Conservation (phyloP, 257 asterid genomes). For the Misopates orontium region DNA sequence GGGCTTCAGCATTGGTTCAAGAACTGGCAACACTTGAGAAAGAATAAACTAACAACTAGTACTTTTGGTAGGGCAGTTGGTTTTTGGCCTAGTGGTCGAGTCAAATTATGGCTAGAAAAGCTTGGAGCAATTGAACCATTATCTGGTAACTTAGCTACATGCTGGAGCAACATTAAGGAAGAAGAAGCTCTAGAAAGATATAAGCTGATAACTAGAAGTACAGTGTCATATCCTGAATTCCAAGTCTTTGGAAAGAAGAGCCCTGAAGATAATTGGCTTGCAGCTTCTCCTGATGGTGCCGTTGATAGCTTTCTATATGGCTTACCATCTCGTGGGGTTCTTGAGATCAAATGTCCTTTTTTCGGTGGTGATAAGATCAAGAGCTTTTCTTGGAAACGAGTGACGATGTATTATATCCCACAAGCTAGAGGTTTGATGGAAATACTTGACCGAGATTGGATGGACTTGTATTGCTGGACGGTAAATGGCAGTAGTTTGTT, state of each 20-base stretch:
- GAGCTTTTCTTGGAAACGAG: conserved; percentile 63
- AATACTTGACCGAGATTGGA: conserved; percentile 81
- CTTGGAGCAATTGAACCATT: conserved; percentile 72
- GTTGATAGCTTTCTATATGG: conserved; percentile 43
- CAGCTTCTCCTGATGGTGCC: conserved; percentile 86
- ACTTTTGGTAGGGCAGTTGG: conserved; percentile 78
- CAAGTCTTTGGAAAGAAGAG: conserved; percentile 45
- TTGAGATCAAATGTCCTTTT: conserved; percentile 82
- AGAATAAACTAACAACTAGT: conserved; percentile 78
- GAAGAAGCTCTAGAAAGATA: conserved; percentile 76
- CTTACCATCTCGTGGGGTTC: conserved; percentile 60
- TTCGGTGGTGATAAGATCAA: conserved; percentile 52
- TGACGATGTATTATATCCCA: conserved; percentile 72
- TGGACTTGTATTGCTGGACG: conserved; percentile 86
- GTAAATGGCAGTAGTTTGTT: conserved; percentile 75
- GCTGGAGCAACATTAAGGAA: conserved; percentile 80
- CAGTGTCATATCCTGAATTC: conserved; percentile 50
- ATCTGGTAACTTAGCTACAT: conserved; percentile 66
- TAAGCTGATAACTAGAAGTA: conserved; percentile 55
- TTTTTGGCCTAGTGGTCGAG: conserved; percentile 72
- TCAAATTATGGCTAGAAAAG: conserved; percentile 84
- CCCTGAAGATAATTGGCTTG: conserved; percentile 63
- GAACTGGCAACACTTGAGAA: conserved; percentile 84
- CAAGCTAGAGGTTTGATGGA: conserved; percentile 97
- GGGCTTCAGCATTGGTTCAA: conserved; percentile 75